Conservation (phyloP, 768 basidiomycete genomes). For the Lactifluus rugatus region DNA sequence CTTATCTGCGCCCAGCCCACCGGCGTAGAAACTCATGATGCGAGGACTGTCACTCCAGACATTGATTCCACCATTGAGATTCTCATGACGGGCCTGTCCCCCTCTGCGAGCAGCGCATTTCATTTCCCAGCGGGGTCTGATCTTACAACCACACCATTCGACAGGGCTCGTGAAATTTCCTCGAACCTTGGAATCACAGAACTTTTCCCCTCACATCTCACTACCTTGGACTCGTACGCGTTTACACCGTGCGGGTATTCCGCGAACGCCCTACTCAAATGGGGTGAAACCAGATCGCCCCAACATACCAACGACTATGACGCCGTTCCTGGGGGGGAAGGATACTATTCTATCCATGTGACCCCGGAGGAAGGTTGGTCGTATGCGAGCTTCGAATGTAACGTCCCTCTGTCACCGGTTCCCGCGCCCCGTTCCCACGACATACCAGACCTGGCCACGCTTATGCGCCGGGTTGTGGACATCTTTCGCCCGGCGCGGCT, state of each 20-base stretch:
- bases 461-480: constrained; percentile 79
- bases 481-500: constrained; percentile 89
- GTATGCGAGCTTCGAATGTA: constrained; percentile 98
- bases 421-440: constrained; percentile 28
- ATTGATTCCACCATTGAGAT: constrained; percentile 96
- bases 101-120: constrained; percentile 69
- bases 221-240: constrained; percentile 83
- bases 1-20: constrained; percentile 10
- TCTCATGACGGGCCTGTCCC: constrained; percentile 86
- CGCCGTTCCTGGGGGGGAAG: constrained; percentile 46
- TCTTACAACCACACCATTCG: constrained; percentile 30
- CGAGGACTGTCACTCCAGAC: constrained; percentile 17
- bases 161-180: constrained; percentile 54
- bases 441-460: constrained; percentile 68
- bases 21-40: constrained; percentile 17
- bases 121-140: constrained; percentile 34
- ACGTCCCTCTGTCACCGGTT: constrained; percentile 58
- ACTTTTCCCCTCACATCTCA: constrained; percentile 71
- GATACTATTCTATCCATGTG: constrained; percentile 97
- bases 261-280: constrained; percentile 79
- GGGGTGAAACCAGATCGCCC: constrained; percentile 34
- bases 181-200: constrained; percentile 65
- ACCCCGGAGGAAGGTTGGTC: constrained; percentile 98
- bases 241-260: constrained; percentile 96
- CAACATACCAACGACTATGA: constrained; percentile 17